phyloP scores from a whole-genome alignment of 1,284 basidiomycete species.

The Xanthoconium separans region DNA sequence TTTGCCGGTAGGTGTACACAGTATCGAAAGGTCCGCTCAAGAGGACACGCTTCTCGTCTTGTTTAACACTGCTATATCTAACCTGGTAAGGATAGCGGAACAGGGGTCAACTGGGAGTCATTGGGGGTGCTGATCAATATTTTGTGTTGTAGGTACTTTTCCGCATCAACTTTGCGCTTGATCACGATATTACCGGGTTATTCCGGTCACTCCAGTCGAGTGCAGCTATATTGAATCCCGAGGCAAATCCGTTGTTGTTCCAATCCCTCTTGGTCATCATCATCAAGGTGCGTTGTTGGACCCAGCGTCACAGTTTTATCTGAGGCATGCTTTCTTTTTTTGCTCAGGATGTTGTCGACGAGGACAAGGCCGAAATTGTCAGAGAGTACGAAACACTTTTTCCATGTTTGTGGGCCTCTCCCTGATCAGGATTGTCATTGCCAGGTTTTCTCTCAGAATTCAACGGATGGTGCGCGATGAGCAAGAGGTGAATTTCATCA shows the following conservation, averaged over 20 bases:
- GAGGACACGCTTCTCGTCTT: no score
- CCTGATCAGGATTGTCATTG: not conserved
- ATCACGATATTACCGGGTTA: conserved; percentile 55
- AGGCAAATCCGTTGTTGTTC: conserved; percentile 56
- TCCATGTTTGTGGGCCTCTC: not conserved
- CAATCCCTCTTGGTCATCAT: conserved; percentile 59
- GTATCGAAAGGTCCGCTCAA: no score
- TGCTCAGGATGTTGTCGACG: conserved; percentile 57
- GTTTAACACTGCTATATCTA: no score
- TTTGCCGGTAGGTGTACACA: no score
- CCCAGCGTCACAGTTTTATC: not conserved
- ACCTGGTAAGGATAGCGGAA: conserved; percentile 57
- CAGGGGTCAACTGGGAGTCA: conserved; percentile 30
- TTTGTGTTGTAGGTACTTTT: conserved; percentile 49
- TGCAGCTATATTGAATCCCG: conserved; percentile 55
- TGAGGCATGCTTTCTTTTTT: no score
- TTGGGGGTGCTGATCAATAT: fast-evolving
- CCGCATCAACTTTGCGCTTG: conserved; percentile 63
- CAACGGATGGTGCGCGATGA: conserved; percentile 57
- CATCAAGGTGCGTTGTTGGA: conserved; percentile 47
- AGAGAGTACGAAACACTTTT: conserved; percentile 11
- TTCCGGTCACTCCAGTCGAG: conserved; percentile 68
- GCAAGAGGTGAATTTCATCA: conserved; percentile 61
- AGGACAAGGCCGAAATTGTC: conserved; percentile 55
- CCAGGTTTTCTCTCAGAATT: conserved; percentile 54